Evolutionary conservation across 1,284 basidiomycete species (phyloP).

Genomic region (Sanghuangporus sanghuang): DNA sequence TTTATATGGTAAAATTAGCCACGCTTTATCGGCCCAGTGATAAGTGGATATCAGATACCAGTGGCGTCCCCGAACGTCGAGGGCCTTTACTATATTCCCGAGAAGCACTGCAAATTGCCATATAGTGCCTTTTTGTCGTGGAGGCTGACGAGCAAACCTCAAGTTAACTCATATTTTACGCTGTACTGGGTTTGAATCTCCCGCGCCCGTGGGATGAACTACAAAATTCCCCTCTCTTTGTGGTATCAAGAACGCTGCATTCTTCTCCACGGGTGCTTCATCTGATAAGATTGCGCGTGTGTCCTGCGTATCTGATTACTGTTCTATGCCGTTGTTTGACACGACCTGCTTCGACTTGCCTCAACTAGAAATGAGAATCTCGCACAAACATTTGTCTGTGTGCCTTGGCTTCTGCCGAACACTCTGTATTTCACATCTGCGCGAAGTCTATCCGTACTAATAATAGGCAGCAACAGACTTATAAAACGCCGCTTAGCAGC

Average conservation of each 20-base stretch:
- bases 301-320: slow-evolving; percentile 5
- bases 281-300: slow-evolving; percentile 11
- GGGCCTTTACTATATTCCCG: neutral
- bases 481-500: neutral
- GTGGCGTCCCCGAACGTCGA: neutral
- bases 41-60: neutral
- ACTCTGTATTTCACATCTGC: neutral
- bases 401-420: neutral
- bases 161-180: neutral
- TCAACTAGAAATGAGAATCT: neutral
- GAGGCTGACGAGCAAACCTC: neutral
- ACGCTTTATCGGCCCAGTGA: neutral
- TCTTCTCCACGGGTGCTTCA: neutral
- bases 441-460: neutral
- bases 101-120: neutral
- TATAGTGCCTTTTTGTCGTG: neutral
- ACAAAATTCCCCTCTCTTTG: neutral
- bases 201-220: slow-evolving; percentile 1
- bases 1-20: neutral
- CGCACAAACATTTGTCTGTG: neutral
- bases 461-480: neutral
- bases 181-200: neutral
- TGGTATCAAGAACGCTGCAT: neutral
- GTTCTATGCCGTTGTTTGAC: neutral
- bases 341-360: neutral